These are phyloP conservation scores for Plectranthus barbatus DNA, from an alignment of 257 asterid genomes.

Conservation along the genomic window DNA sequence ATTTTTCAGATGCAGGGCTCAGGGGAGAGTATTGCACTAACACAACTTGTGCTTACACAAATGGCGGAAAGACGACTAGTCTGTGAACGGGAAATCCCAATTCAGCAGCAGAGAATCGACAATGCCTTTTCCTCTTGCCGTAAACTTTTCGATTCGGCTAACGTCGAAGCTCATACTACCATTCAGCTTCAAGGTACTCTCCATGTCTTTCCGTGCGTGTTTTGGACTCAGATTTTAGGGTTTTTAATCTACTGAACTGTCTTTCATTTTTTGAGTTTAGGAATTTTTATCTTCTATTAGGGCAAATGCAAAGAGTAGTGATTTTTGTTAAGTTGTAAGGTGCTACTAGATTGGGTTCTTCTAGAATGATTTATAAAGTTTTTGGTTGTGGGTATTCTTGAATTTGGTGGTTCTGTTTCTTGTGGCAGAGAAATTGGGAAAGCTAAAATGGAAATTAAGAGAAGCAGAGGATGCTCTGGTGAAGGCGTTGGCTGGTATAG, in stretches of 20 bases:
- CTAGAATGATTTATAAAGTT: neutral
- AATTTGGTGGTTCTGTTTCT: conserved; percentile 4
- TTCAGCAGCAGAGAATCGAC: conserved; percentile 55
- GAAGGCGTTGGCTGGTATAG: conserved; percentile 73
- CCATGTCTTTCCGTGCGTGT: neutral
- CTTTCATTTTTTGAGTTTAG: neutral
- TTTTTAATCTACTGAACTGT: neutral
- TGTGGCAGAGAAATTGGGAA: conserved; percentile 48
- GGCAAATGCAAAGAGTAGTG: neutral
- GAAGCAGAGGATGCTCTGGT: conserved; percentile 71
- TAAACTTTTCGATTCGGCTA: conserved; percentile 32
- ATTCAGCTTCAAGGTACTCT: conserved; percentile 54
- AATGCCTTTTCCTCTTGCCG: conserved; percentile 16
- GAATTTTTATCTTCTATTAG: neutral
- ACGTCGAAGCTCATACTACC: conserved; percentile 42
- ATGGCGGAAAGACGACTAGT: conserved; percentile 54
- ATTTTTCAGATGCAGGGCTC: conserved; percentile 18
- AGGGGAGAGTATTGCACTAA: too few relatives aligned
- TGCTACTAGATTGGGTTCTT: neutral
- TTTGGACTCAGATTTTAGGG: conserved; percentile 11
- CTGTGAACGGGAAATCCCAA: conserved; percentile 60
- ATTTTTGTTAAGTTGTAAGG: neutral
- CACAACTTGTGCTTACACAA: conserved; percentile 20
- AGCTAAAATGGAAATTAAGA: conserved; percentile 51
- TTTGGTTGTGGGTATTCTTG: neutral